These are phyloP conservation scores for Zalaria obscura DNA, from an alignment of 2,329 filamentous ascomycete genomes.

Conservation along the genomic window DNA sequence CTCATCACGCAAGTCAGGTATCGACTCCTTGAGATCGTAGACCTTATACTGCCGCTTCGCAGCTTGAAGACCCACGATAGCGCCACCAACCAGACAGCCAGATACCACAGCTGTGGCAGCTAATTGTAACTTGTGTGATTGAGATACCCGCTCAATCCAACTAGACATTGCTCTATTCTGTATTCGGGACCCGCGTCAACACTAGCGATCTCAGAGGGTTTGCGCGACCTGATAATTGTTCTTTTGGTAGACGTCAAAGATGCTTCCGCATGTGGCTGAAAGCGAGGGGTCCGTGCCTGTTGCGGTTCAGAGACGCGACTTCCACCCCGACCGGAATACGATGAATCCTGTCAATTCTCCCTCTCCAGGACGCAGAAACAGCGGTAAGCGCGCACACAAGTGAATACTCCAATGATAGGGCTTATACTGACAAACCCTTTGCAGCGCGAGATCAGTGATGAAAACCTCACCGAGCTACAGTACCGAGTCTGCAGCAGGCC, in stretches of 20 bases:
- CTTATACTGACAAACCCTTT: neutral
- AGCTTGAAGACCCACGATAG: slow-evolving; percentile 44
- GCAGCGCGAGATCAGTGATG: slow-evolving; percentile 5
- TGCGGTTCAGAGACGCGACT: too few relatives aligned
- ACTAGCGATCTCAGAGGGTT: too few relatives aligned
- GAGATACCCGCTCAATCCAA: slow-evolving; percentile 29
- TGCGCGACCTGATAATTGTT: too few relatives aligned
- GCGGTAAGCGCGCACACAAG: neutral
- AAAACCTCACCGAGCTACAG: slow-evolving; percentile 1
- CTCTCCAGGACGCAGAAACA: neutral
- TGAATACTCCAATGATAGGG: neutral
- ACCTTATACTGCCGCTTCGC: slow-evolving; percentile 40
- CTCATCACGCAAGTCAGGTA: slow-evolving; percentile 38
- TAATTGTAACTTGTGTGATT: slow-evolving; percentile 44
- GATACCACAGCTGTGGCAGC: slow-evolving; percentile 53
- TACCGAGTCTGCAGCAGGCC: slow-evolving; percentile 3
- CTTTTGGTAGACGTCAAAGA: too few relatives aligned
- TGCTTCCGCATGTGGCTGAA: too few relatives aligned
- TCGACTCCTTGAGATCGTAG: slow-evolving; percentile 45
- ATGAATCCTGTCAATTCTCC: neutral
- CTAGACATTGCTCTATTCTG: slow-evolving; percentile 22
- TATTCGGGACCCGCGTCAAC: too few relatives aligned
- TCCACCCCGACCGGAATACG: too few relatives aligned
- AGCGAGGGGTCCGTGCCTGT: too few relatives aligned
- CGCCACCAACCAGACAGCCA: slow-evolving; percentile 32